Percentiles rank a stretch among this genome's conserved stretches.
Evolutionary conservation across 2,329 filamentous ascomycete genomes (phyloP).

Genomic region (Arthroderma sp.): DNA sequence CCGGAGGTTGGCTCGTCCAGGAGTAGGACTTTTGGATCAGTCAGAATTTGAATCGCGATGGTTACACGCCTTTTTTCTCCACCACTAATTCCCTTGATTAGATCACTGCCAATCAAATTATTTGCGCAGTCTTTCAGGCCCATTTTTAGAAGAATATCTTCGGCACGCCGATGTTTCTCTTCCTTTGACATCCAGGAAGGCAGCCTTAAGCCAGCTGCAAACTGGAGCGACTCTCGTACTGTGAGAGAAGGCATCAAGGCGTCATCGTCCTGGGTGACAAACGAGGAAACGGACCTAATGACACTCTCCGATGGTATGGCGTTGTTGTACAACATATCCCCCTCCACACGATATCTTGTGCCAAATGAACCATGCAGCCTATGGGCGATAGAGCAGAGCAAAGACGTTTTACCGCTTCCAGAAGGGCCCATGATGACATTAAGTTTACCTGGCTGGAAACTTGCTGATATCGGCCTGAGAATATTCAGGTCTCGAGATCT

Average conservation of each 20-base stretch:
- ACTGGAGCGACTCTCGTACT: constrained; percentile 59
- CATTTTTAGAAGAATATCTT: constrained; percentile 61
- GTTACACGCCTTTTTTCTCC: constrained; percentile 67
- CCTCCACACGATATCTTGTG: constrained; percentile 49
- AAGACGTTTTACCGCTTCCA: constrained; percentile 61
- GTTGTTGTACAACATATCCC: constrained; percentile 57
- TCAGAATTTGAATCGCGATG: constrained; percentile 65
- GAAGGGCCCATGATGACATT: constrained; percentile 74
- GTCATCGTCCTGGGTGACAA: constrained; percentile 67
- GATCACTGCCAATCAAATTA: constrained; percentile 57
- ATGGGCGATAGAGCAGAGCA: constrained; percentile 60
- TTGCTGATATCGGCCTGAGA: constrained; percentile 51
- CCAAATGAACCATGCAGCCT: constrained; percentile 49
- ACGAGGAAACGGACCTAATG: constrained; percentile 58
- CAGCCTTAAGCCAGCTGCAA: constrained; percentile 57
- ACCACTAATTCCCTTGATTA: constrained; percentile 66
- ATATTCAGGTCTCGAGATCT: constrained; percentile 35
- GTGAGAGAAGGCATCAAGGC: constrained; percentile 61
- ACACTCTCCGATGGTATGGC: constrained; percentile 55
- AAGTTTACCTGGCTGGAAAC: constrained; percentile 53
- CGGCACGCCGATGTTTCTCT: constrained; percentile 55
- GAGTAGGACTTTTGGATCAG: constrained; percentile 57
- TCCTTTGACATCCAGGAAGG: constrained; percentile 56
- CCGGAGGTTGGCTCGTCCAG: constrained; percentile 68
- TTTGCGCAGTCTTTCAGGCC: constrained; percentile 67